phyloP scores from a whole-genome alignment of 2,329 filamentous ascomycete species.

The Ceratocystis smalleyi region DNA sequence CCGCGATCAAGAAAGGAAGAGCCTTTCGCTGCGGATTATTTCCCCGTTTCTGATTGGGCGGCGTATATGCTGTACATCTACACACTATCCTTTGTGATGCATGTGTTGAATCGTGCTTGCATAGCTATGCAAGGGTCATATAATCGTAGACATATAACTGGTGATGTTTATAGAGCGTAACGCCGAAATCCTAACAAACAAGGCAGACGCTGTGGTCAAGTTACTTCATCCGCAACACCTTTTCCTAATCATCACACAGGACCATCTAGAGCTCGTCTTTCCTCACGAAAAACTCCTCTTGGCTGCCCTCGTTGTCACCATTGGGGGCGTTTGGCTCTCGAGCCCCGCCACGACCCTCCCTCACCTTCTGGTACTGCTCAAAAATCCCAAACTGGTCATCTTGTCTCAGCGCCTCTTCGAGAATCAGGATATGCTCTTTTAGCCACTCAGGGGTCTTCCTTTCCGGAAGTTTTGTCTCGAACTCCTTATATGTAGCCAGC shows the following conservation, averaged over 20 bases:
- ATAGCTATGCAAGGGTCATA: too few relatives aligned
- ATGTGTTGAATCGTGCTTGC: neutral
- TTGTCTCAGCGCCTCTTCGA: slow-evolving; percentile 53
- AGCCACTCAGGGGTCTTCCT: slow-evolving; percentile 17
- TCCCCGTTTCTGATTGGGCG: neutral
- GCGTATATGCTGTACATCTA: neutral
- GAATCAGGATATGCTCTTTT: slow-evolving; percentile 18
- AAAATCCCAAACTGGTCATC: slow-evolving; percentile 18
- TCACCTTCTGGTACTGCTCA: neutral
- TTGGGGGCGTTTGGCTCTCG: neutral
- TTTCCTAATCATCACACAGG: neutral
- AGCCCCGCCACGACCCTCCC: neutral
- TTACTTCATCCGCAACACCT: neutral
- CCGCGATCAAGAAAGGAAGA: too few relatives aligned
- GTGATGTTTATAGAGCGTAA: neutral
- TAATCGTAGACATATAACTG: too few relatives aligned
- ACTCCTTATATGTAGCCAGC: slow-evolving; percentile 18
- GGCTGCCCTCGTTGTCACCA: slow-evolving; percentile 27
- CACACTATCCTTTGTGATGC: neutral
- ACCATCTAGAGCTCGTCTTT: slow-evolving; percentile 33
- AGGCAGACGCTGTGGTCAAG: neutral
- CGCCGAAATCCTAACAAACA: neutral
- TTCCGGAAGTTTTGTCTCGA: slow-evolving; percentile 21
- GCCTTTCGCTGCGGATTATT: too few relatives aligned
- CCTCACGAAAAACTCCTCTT: slow-evolving; percentile 35